Base-by-base conservation (phyloP, 352 stramenopile species). In the Paralagenidium karlingii region DNA sequence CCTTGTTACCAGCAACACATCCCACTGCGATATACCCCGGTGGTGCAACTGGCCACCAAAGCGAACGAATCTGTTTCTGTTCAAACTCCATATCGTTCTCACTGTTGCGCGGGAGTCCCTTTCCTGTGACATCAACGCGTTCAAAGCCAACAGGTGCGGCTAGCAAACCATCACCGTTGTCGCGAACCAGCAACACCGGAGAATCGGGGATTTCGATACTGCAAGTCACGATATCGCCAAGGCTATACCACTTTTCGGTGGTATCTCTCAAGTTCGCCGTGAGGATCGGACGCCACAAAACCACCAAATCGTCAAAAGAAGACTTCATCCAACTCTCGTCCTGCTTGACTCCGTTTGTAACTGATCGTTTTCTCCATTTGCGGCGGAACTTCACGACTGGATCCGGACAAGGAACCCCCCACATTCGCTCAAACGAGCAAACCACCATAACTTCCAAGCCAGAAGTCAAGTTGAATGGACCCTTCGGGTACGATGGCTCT, bases 1-100 rank as follows among this genome's bases (percentile, higher is more conserved):
- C 74, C 37, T 89, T 91, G 19, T 45, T 86, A 33, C 77, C 79
- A 43, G 75, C 75, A 6, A 93, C 33, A 26, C 77, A 91, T 0
- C 79, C 77, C 24, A 93, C 31, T 0, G 75, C 58, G 2, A 88
- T 63, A 25, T 89, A 93, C 0, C 77, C 79, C 13, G 71, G 54
- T 1, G 79, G 79, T 2, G 79, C 69, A 24, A 90, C 60, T 6
- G 79, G 79, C 70, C 74, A 89, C 79, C 79, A 92, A 24, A 92
- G 40, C 0, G 71, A 89, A 1, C 79, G 74, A 12, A 85, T 40
- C 24, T 92, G 76, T 47, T 92, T 92, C n/a, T 64, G 68, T 21
- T 87, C 66, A 24, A 90, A 82, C 21, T 88, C 74, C 0, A 52
- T 43, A 29, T 88, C 65, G 16, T 56, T 73, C 20, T 83, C 69